phyloP scores from a whole-genome alignment of 257 asterid genomes.

The Fraxinus americana region DNA sequence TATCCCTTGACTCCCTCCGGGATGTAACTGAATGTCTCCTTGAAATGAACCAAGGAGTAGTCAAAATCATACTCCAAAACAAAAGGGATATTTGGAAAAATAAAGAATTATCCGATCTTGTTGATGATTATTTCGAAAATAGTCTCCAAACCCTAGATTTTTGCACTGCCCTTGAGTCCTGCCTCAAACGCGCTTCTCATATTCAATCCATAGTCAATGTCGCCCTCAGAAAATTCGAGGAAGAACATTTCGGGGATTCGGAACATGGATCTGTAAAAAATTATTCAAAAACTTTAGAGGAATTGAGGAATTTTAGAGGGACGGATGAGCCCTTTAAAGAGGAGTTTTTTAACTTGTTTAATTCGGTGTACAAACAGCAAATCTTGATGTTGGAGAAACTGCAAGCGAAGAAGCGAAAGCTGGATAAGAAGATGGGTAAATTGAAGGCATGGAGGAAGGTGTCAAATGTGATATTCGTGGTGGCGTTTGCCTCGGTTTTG shows the following conservation, averaged over 20 bases:
- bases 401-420: conserved; percentile 55
- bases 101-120: conserved; percentile 64
- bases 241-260: conserved; percentile 37
- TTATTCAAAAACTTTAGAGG: conserved; percentile 61
- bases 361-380: conserved; percentile 55
- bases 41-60: conserved; percentile 79
- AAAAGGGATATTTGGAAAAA: conserved; percentile 77
- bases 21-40: conserved; percentile 70
- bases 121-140: conserved; percentile 75
- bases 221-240: conserved; percentile 58
- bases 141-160: conserved; percentile 79
- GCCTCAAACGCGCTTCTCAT: conserved; percentile 68
- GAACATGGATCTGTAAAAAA: conserved; percentile 24
- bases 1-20: conserved; percentile 81
- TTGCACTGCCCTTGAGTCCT: conserved; percentile 73
- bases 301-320: conserved; percentile 53
- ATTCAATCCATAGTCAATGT: conserved; percentile 67
- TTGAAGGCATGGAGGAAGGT: conserved; percentile 73
- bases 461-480: conserved; percentile 65
- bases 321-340: conserved; percentile 76
- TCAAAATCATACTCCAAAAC: conserved; percentile 57
- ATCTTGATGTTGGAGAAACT: conserved; percentile 55
- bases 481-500: conserved; percentile 64
- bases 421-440: conserved; percentile 54
- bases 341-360: conserved; percentile 60